Base-by-base conservation (phyloP, 2,329 filamentous ascomycete species). In the Pseudogymnoascus sp. region DNA sequence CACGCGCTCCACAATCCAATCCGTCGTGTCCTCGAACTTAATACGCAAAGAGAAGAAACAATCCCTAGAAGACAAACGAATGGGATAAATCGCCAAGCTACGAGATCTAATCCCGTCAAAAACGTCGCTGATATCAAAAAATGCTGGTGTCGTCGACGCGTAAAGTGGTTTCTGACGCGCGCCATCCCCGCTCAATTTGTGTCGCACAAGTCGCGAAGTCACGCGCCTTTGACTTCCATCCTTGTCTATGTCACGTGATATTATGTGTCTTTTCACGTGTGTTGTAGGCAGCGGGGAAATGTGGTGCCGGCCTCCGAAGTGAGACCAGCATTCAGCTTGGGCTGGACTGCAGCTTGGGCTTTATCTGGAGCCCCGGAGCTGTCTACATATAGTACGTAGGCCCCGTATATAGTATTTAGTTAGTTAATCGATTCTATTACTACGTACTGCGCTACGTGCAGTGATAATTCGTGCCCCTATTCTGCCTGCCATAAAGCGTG, bases 141-240 rank as follows among this genome's bases (percentile, higher is more conserved):
- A 57, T 57, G 51, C 13, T n/a, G 14, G 21, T 34, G 51, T 57
- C 51, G 51, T 57, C n/a, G 28, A 57, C 51, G 51, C 51, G 51
- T 57, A 57, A 57, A 57, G 51, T 57, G 51, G 51, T 57, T 57
- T 57, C 51, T 21, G 51, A 57, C 51, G 51, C 51, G 51, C 28
- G 34, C 4, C 28, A 57, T 57, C 51, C 51, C 28, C 51, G 51
- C 51, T 34, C 51, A 34, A 57, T 57, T 34, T 57, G 28, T 16
- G 28, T 34, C 25, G 51, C 28, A 34, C 19, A 25, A 36, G 51
- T 57, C 51, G 51, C 51, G 51, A 57, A 57, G 51, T 57, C 51
- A 57, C 51, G 51, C 51, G 51, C 51, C 28, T 21, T 57, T 36
- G n/a, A n/a, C 28, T 57, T 57, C 10, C n/a, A 57, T 57, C 28